Evolutionary conservation across 352 stramenopile genomes (phyloP).

Genomic region (Pythium coloratum): DNA sequence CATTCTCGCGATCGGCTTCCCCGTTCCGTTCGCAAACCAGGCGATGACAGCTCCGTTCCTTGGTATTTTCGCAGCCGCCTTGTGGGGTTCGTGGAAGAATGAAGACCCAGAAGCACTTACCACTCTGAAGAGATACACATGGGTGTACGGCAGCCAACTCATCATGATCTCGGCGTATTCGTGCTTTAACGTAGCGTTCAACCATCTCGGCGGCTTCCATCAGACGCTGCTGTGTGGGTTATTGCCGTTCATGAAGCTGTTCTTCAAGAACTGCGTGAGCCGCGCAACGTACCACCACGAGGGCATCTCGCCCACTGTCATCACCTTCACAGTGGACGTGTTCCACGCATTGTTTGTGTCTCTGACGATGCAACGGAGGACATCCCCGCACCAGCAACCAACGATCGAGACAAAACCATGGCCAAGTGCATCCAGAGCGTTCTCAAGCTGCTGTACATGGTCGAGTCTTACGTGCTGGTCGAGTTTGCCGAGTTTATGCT

Average conservation of each 20-base stretch:
- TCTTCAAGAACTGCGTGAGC: conserved; percentile 6
- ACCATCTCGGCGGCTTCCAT: background rate
- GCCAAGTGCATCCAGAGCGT: background rate
- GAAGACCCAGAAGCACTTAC: background rate
- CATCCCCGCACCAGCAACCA: no score
- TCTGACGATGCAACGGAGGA: background rate
- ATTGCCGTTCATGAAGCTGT: background rate
- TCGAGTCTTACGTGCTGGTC: conserved; percentile 7
- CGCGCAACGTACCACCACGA: background rate
- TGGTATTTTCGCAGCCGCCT: background rate
- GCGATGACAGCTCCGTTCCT: background rate
- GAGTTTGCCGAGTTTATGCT: background rate
- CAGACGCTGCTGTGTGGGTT: background rate
- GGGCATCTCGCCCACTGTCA: background rate
- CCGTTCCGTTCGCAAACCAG: conserved; percentile 4
- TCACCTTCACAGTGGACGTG: conserved; percentile 7
- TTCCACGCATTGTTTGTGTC: conserved; percentile 8
- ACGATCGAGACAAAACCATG: no score
- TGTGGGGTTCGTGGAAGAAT: conserved; percentile 10
- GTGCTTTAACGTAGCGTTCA: background rate
- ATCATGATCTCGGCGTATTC: background rate
- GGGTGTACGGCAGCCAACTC: conserved; percentile 2
- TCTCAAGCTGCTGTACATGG: conserved; percentile 1
- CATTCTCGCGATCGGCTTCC: background rate
- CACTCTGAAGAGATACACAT: background rate